Base-by-base conservation (phyloP, 805 yeast species). In the Hanseniaspora lindneri region DNA sequence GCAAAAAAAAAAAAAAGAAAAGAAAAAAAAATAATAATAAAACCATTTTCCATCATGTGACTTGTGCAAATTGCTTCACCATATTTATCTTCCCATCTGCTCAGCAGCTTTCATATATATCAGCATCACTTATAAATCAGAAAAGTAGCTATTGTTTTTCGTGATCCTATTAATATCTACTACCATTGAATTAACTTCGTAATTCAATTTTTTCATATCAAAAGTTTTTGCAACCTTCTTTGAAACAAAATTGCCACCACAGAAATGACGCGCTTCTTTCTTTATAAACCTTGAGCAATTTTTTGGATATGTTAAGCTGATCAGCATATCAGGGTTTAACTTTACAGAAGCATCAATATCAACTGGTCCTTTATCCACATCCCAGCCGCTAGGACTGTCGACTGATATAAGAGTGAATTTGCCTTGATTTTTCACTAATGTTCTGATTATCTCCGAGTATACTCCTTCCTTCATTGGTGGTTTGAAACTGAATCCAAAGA, bases 351-450 rank as follows among this genome's bases (percentile, higher is more conserved):
- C 33, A 5, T 23, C 11, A 20, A 8, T 36, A 4, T 4, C n/a
- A 0, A 67, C 63, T 0, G 92, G 94, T 0, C 98, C 98, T 7
- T 72, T 58, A 58, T 92, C 94, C 10, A 92, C 97, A 59, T 88
- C 89, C 98, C 98, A 92, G 0, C 96, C 95, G 2, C 95, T 83
- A 0, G 98, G 98, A 41, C 89, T 76, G 62, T 92, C 98, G 2
- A 92, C 83, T 0, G 94, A 76, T 0, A 84, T 24, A 4, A 39
- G 73, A 1, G 87, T 74, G 1, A 88, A 89, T 2, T 76, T 58
- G 1, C 53, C 50, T 19, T 35, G 14, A 20, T 24, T 16, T 19
- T 28, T 5, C 14, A 23, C 39, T 14, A 47, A 10, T 5, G 8
- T 14, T 14, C 33, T 20, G 1, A 49, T 21, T 6, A 34, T 28